Conservation (phyloP, 495 filamentous ascomycete genomes). For the Penicillium egyptiacum region DNA sequence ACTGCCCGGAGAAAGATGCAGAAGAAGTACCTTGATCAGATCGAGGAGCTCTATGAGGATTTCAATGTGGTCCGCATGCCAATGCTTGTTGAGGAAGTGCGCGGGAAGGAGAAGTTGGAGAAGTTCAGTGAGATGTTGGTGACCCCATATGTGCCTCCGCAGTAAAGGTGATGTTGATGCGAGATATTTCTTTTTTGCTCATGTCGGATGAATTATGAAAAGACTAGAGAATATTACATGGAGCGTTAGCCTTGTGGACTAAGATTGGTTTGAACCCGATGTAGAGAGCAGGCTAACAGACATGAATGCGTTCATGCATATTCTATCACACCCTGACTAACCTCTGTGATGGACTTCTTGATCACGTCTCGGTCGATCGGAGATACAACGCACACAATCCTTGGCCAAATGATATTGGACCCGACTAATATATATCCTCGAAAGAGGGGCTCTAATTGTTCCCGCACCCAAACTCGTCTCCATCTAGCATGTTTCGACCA, state of each 20-base stretch:
- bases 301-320: neutral
- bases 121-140: slow-evolving; percentile 50
- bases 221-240: slow-evolving; percentile 48
- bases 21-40: slow-evolving; percentile 99
- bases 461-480: slow-evolving; percentile 1
- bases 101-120: slow-evolving; percentile 91
- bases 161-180: slow-evolving; percentile 12
- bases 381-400: neutral
- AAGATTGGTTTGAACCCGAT: neutral
- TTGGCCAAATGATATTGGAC: neutral
- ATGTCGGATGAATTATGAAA: slow-evolving; percentile 48
- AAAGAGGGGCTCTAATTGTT: neutral
- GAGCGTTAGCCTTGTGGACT: slow-evolving; percentile 16
- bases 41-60: slow-evolving; percentile 97
- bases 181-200: slow-evolving; percentile 19
- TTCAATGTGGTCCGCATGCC: slow-evolving; percentile 99
- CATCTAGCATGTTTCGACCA: slow-evolving; percentile 21
- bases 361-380: neutral
- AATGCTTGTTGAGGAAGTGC: slow-evolving; percentile 87
- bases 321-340: neutral
- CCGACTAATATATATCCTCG: neutral
- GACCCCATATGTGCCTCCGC: slow-evolving; percentile 9
- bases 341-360: neutral
- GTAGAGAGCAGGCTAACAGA: neutral
- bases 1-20: slow-evolving; percentile 96